Conservation (phyloP, 2,329 filamentous ascomycete genomes). For the Fusarium sp. region DNA sequence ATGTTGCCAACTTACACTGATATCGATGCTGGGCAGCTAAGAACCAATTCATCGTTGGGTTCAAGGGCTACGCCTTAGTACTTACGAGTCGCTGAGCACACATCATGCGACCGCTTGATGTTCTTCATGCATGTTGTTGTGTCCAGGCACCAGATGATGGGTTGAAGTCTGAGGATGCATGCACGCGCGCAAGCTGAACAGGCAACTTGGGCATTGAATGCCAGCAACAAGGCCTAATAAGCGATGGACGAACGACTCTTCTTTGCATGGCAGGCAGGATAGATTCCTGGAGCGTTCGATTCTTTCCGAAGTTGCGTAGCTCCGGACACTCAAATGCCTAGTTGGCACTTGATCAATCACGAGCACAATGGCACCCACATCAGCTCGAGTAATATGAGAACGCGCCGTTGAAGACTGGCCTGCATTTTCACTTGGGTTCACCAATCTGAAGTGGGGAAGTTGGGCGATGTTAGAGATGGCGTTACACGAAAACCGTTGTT, state of each 20-base stretch:
- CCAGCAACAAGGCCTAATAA: not conserved
- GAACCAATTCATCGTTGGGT: constrained; percentile 7
- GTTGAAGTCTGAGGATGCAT: constrained; percentile 14
- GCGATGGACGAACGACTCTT: not conserved
- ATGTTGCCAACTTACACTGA: constrained; percentile 19
- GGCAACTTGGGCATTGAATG: constrained; percentile 3
- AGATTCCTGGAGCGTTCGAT: not conserved
- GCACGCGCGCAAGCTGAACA: constrained; percentile 8
- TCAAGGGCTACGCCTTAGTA: constrained; percentile 33
- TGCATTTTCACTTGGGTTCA: not conserved
- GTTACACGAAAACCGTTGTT: constrained; percentile 37
- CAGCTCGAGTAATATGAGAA: not conserved
- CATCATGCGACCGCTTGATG: constrained; percentile 29
- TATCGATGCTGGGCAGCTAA: constrained; percentile 2
- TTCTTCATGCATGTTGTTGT: constrained; percentile 16
- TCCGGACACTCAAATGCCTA: not conserved
- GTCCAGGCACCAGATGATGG: constrained; percentile 2
- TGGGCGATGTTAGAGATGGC: constrained; percentile 21
- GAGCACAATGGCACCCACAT: not conserved
- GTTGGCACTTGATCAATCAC: constrained; percentile 1
- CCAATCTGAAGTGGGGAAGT: constrained; percentile 16
- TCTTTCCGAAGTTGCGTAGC: not conserved
- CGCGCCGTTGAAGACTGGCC: not conserved
- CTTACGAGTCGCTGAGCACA: constrained; percentile 10
- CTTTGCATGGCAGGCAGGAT: not conserved